These are phyloP conservation scores for Botrytis tulipae DNA, from an alignment of 2,329 filamentous ascomycete species.

Conservation along the genomic window DNA sequence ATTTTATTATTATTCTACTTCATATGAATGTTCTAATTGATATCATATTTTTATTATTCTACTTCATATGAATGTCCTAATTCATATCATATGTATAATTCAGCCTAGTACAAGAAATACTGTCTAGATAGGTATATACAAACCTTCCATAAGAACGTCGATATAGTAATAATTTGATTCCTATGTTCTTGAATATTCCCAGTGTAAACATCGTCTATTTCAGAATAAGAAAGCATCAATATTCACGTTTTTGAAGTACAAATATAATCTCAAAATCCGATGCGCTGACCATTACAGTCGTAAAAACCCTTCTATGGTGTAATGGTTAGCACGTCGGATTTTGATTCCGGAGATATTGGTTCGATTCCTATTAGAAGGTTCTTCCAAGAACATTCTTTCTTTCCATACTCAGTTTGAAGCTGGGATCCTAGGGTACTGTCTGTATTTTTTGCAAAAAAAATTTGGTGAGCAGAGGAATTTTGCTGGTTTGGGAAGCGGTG, in stretches of 20 bases:
- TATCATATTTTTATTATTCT: no score
- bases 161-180: no score
- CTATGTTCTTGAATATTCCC: no score
- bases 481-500: neutral
- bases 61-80: no score
- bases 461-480: neutral
- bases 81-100: no score
- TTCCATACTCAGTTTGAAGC: conserved; percentile 6
- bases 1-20: neutral
- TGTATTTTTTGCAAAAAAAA: neutral
- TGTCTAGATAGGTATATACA: no score
- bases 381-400: neutral
- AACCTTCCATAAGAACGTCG: no score
- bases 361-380: conserved; percentile 20
- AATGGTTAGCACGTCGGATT: conserved; percentile 17
- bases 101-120: no score
- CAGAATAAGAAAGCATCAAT: no score
- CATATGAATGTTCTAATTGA: no score
- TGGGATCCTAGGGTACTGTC: neutral
- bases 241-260: no score
- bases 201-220: no score
- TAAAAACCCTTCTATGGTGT: conserved; percentile 11
- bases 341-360: conserved; percentile 21
- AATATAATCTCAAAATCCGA: neutral
- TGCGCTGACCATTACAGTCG: neutral